Base-by-base conservation (phyloP, 805 yeast genomes). In the Martiniozyma abietophila region DNA sequence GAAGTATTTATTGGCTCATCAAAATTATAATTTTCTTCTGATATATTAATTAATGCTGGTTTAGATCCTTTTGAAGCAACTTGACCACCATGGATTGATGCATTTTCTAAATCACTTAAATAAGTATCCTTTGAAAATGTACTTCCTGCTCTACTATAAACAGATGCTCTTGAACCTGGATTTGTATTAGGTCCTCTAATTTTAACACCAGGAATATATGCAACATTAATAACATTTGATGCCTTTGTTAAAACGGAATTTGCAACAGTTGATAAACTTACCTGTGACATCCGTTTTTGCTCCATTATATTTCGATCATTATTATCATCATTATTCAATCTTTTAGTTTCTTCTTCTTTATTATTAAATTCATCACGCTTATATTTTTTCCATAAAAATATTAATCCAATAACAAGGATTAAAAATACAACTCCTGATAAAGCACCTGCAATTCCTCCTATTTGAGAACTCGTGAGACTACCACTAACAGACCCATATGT, bases 161-260 rank as follows among this genome's bases (percentile, higher is more conserved):
- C 21, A 2, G 50, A 44, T 15, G 43, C 41, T 29, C 50, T 41
- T 8, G 50, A 38, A 30, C 71, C 67, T 4, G 33, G 21, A 9
- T 16, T 26, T 7, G 24, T n/a, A 4, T 15, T 11, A 9, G 21
- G 33, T 16, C 14, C 11, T 18, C 79, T 63, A 16, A 75, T 73
- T 4, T 86, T 82, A 29, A 86, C 96, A 24, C 96, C 96, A 0
- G 96, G 97, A 40, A 88, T 83, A 52, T 86, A 88, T 3, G 95
- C 95, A 38, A 89, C 80, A 14, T 95, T 95, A 41, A 88, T 69
- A 43, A 88, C 76, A 55, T 88, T 86, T 10, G 94, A 81, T 4
- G 94, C 94, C 47, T 80, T 74, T 8, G 92, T 78, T 31, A 78
- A 65, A 10, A 78, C 71, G 6, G 86, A 71, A 20, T 81, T 71